Base-by-base conservation (phyloP, 257 asterid genomes). In the Solanum ossicruentum region DNA sequence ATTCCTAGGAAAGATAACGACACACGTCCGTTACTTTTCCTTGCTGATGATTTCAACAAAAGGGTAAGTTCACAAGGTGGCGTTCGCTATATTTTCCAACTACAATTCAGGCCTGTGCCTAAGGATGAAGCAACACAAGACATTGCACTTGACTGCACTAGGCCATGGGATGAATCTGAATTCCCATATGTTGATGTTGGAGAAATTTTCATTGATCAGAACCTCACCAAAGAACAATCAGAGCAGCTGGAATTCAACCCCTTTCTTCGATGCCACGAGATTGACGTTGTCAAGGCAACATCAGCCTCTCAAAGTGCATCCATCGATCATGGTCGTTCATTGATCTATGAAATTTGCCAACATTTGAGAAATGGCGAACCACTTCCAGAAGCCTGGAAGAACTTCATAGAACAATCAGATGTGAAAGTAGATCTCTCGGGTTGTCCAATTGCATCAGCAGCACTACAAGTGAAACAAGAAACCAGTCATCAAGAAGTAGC, bases 231-330 rank as follows among this genome's bases (percentile, higher is more conserved):
- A 81, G 87, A 92, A 82, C 91, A 93, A 58, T 87, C 97, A 4
- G 98, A 95, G 85, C 90, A 90, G 77, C 92, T 95, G 18, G 91
- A 93, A 73, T 95, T 95, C 92, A 95, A 93, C 80, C 98, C 98
- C 23, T 95, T 91, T 51, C 89, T 86, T 9, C 89, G 93, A 54
- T 89, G 91, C 86, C 88, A 86, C n/a, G 98, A 95, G 86, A 55
- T 95, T 83, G 98, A 93, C 80, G 95, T 95, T 72, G 88, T 95
- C 16, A 87, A 92, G 61, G 97, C 98, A 69, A 92, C 92, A 82
- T 93, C 98, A 26, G 93, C 97, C 78, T 84, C 93, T 51, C 92
- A 93, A 88, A 93, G 98, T 51, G 98, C 98, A 51, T 95, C 98
- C 3, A 93, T 95, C 18, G 98, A 95, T 84, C 98, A 95, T 8